Evolutionary conservation across 345 rosid genomes (phyloP).

Genomic region (Chamaenerion angustifolium): DNA sequence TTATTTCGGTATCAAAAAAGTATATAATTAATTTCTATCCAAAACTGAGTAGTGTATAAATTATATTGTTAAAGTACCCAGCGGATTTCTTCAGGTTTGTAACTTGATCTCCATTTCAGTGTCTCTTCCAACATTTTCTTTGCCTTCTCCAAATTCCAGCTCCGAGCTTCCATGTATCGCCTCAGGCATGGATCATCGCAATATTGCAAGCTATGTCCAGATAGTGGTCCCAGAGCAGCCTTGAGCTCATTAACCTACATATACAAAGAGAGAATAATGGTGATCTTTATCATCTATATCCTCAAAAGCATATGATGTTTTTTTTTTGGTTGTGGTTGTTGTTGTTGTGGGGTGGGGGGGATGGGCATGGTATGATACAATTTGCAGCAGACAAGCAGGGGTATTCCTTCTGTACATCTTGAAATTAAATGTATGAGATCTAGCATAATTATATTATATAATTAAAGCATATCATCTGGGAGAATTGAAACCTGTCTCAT

Average conservation of each 20-base stretch:
- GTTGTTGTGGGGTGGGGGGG: neutral
- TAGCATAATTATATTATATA: too few species aligned
- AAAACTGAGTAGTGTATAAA: too few species aligned
- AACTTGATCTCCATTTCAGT: conserved; percentile 55
- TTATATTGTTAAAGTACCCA: conserved; percentile 35
- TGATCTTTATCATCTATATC: too few species aligned
- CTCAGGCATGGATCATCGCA: conserved; percentile 70
- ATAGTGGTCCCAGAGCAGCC: conserved; percentile 41
- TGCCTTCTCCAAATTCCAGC: conserved; percentile 64
- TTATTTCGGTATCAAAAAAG: too few species aligned
- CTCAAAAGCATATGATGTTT: neutral
- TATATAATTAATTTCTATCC: too few species aligned
- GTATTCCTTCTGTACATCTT: neutral
- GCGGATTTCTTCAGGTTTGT: conserved; percentile 10
- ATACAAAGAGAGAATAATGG: neutral
- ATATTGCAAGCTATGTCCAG: conserved; percentile 32
- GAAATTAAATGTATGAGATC: neutral
- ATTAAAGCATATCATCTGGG: neutral
- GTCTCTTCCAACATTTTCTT: conserved; percentile 79
- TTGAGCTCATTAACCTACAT: conserved; percentile 52
- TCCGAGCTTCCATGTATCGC: conserved; percentile 88
- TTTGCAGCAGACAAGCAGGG: neutral
- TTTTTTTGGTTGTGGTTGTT: too few species aligned
- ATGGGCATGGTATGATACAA: neutral
- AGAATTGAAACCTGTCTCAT: too few species aligned